Conservation (phyloP, 2,329 filamentous ascomycete genomes). For the Colletotrichum melonis region DNA sequence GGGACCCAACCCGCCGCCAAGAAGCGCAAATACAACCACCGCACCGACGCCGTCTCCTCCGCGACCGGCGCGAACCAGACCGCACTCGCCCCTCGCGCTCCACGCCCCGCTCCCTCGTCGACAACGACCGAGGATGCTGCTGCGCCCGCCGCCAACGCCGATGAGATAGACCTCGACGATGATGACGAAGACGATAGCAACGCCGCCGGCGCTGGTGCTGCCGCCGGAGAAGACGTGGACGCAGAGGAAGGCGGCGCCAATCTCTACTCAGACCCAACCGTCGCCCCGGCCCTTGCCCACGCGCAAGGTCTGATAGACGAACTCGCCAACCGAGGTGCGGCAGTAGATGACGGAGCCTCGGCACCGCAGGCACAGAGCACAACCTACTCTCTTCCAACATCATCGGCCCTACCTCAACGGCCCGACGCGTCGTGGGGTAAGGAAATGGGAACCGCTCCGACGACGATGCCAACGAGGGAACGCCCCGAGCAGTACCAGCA, state of each 20-base stretch:
- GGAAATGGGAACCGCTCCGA: conserved; percentile 16
- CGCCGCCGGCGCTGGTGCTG: conserved; percentile 48
- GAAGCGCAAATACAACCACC: conserved; percentile 74
- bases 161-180: conserved; percentile 59
- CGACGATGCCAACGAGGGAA: conserved; percentile 18
- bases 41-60: conserved; percentile 61
- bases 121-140: conserved; percentile 16
- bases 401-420: conserved; percentile 20
- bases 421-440: conserved; percentile 33
- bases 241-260: conserved; percentile 20
- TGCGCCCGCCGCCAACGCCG: conserved; percentile 45
- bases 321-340: not conserved
- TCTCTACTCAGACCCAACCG: conserved; percentile 11
- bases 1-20: conserved; percentile 67
- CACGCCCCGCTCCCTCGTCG: conserved; percentile 19
- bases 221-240: conserved; percentile 5
- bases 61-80: conserved; percentile 48
- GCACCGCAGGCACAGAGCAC: conserved; percentile 8
- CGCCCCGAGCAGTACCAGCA: not conserved
- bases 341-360: not conserved
- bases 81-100: conserved; percentile 47
- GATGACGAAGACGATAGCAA: conserved; percentile 38
- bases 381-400: not conserved
- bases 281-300: conserved; percentile 34
- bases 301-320: conserved; percentile 34